Percentiles rank a stretch among this genome's conserved stretches.
Evolutionary conservation across 805 yeast species (phyloP).

Genomic region (Schizosaccharomyces osmophilus): DNA sequence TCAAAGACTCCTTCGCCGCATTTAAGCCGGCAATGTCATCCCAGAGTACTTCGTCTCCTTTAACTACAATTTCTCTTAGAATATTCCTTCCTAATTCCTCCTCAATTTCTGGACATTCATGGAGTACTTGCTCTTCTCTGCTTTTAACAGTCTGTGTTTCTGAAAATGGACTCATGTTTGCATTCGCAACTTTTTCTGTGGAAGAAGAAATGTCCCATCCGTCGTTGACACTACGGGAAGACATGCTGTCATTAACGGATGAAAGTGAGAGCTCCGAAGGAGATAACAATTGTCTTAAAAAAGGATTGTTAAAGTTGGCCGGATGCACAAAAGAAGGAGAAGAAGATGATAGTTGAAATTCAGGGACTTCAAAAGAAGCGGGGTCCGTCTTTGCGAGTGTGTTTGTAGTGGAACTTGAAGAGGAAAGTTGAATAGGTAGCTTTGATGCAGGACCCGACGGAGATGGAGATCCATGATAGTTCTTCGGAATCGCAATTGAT

Average conservation of each 20-base stretch:
- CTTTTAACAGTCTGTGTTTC: neutral
- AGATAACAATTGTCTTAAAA: neutral
- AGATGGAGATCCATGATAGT: too few relatives aligned
- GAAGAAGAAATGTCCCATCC: neutral
- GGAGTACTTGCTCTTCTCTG: neutral
- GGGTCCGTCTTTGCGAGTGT: neutral
- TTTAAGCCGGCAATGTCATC: constrained; percentile 85
- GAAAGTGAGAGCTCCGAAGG: neutral
- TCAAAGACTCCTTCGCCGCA: constrained; percentile 64
- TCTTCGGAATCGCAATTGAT: neutral
- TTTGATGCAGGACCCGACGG: too few relatives aligned
- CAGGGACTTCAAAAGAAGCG: neutral
- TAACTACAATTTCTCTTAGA: constrained; percentile 63
- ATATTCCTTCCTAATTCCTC: constrained; percentile 57
- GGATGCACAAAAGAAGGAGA: neutral
- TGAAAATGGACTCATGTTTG: too few relatives aligned
- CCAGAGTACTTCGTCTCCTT: constrained; percentile 84
- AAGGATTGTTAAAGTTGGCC: neutral
- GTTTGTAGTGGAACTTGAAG: neutral
- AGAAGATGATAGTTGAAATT: neutral
- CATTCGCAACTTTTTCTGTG: neutral
- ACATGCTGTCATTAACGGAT: too few relatives aligned
- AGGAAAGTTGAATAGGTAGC: neutral
- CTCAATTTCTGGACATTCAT: constrained; percentile 23
- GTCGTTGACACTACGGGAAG: too few relatives aligned